These are phyloP conservation scores for Craspedostauros australis DNA, from an alignment of 108 stramenopile genomes.

Conservation along the genomic window DNA sequence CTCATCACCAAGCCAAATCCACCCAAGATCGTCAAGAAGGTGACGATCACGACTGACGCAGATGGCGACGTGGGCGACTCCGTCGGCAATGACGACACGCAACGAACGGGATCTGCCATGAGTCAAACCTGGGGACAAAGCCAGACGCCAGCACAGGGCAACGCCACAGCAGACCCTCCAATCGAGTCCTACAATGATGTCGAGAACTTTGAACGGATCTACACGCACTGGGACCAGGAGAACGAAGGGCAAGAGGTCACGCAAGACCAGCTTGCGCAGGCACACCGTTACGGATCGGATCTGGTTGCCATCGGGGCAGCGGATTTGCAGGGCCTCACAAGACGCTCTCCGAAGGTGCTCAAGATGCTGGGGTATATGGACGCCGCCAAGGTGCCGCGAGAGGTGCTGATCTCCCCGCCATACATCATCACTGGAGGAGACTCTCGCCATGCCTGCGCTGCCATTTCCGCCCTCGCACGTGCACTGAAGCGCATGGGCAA, in stretches of 20 bases:
- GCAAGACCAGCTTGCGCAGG: conserved; percentile 26
- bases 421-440: conserved; percentile 59
- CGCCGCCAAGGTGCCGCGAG: conserved; percentile 22
- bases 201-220: conserved; percentile 23
- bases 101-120: neutral
- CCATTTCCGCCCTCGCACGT: conserved; percentile 62
- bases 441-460: conserved; percentile 46
- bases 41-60: neutral
- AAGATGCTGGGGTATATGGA: conserved; percentile 66
- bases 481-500: conserved; percentile 43
- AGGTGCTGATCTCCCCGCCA: conserved; percentile 50
- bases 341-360: conserved; percentile 33
- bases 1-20: conserved; percentile 28
- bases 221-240: conserved; percentile 39
- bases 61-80: neutral
- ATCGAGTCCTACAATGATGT: no score
- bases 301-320: conserved; percentile 59
- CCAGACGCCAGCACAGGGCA: no score
- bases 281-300: conserved; percentile 65
- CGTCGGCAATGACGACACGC: neutral
- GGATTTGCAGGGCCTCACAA: conserved; percentile 64
- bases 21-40: conserved; percentile 30
- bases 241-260: conserved; percentile 28
- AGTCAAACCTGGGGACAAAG: no score
- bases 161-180: no score